Base-by-base conservation (phyloP, 345 rosid genomes). In the Schrenkiella parvula region DNA sequence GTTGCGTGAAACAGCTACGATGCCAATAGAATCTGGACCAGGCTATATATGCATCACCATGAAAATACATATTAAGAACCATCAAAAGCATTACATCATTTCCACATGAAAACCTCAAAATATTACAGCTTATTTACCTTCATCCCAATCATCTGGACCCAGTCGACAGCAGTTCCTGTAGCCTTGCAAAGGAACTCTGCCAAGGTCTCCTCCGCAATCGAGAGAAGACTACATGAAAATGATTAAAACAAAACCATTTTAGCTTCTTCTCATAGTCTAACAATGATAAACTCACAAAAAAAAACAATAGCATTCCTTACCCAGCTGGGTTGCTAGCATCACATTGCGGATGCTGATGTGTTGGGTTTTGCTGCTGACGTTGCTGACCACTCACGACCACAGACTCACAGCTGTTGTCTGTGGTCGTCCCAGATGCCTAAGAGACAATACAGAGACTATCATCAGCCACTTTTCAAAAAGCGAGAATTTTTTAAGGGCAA, bases 131-230 rank as follows among this genome's bases (percentile, higher is more conserved):
- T 12, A 58, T 47, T 1, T 64, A 93, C 98, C 98, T 93, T 93
- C 98, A 93, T 93, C 96, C 98, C 98, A 88, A 91, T 89, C 97
- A 93, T 91, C 91, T 93, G 98, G 18, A 91, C 98, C 98, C 98
- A 93, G 86, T 93, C 87, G 77, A 93, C 91, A 89, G 98, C 97
- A 84, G 97, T 93, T 84, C 98, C 98, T 35, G 97, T 93, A 84
- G 98, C 98, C 89, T 93, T 93, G 60, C 73, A 66, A 50, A 78
- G 80, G 80, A 78, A 78, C 78, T 78, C 80, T 1, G 80, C 70
- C 70, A 93, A 84, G 95, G 98, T 84, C 90, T 91, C 96, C 88
- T 88, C 95, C 74, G 98, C 97, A 59, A 93, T 86, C 21, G 97
- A 82, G 41, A 88, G 92, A 78, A 91, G 96, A 80, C 98, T 93